These are phyloP conservation scores for Raffaelea deltoideospora DNA, from an alignment of 2,329 filamentous ascomycete genomes.

Conservation along the genomic window DNA sequence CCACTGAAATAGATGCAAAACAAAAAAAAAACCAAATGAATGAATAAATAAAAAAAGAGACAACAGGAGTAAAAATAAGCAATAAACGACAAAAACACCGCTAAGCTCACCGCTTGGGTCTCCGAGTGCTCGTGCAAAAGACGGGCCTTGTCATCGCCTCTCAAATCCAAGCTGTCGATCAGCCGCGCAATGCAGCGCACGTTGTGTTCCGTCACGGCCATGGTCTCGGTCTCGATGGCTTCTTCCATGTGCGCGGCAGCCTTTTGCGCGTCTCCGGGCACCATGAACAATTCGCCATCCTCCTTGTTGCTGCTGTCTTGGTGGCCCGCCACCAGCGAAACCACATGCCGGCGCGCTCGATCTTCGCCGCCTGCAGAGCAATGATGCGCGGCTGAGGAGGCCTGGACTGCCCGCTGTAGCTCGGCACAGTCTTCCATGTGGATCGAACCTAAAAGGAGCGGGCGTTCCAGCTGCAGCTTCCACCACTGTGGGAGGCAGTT, in stretches of 20 bases:
- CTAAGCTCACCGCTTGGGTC: neutral
- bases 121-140: neutral
- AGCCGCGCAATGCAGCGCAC: neutral
- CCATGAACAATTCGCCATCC: neutral
- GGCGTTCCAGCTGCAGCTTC: conserved; percentile 2
- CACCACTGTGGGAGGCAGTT: neutral
- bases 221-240: neutral
- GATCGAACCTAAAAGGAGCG: conserved; percentile 3
- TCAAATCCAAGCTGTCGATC: conserved; percentile 1
- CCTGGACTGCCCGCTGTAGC: neutral
- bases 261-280: neutral
- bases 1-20: no score
- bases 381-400: no score
- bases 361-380: neutral
- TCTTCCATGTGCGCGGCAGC: neutral
- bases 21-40: neutral
- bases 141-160: neutral
- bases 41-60: no score
- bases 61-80: no score
- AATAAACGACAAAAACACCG: no score
- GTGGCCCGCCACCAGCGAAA: neutral
- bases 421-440: conserved; percentile 6
- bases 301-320: neutral
- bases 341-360: neutral
- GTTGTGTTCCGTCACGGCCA: conserved; percentile 2